Evolutionary conservation across 768 basidiomycete genomes (phyloP).

Genomic region (Trametes coccinea): DNA sequence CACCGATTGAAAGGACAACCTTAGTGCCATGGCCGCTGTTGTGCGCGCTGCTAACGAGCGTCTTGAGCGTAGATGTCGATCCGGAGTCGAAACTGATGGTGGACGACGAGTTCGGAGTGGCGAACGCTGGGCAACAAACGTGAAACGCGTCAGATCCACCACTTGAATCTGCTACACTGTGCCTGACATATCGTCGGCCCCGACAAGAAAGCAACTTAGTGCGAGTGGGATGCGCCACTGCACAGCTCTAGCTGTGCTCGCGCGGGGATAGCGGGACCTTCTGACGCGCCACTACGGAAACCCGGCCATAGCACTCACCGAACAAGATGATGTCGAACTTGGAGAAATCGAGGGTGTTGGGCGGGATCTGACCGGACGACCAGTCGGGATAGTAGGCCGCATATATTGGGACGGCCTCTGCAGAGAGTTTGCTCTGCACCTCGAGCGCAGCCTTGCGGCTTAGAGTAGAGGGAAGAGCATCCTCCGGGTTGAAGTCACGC

Average conservation of each 20-base stretch:
- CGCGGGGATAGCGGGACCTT: constrained; percentile 10
- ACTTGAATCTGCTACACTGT: constrained; percentile 5
- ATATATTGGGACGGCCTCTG: constrained; percentile 36
- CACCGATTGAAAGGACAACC: constrained; percentile 67
- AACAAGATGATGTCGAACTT: constrained; percentile 70
- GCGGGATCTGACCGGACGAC: constrained; percentile 47
- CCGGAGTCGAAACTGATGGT: constrained; percentile 53
- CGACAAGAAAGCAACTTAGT: no score
- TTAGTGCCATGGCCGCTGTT: constrained; percentile 59
- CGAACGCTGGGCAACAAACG: constrained; percentile 55
- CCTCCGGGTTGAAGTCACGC: constrained; percentile 42
- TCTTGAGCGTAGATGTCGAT: constrained; percentile 50
- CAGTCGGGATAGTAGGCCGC: constrained; percentile 56
- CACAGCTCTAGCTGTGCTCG: constrained; percentile 7
- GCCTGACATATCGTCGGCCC: neutral
- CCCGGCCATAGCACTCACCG: constrained; percentile 38
- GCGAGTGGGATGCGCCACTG: neutral
- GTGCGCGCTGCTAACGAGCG: constrained; percentile 58
- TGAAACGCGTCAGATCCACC: constrained; percentile 15
- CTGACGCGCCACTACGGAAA: neutral
- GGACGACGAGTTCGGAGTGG: constrained; percentile 59
- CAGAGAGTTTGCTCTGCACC: constrained; percentile 24
- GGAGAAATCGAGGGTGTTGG: constrained; percentile 60
- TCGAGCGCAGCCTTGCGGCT: constrained; percentile 39
- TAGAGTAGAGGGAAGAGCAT: constrained; percentile 49